phyloP scores from a whole-genome alignment of 768 basidiomycete species.

The Naganishia antarctica region DNA sequence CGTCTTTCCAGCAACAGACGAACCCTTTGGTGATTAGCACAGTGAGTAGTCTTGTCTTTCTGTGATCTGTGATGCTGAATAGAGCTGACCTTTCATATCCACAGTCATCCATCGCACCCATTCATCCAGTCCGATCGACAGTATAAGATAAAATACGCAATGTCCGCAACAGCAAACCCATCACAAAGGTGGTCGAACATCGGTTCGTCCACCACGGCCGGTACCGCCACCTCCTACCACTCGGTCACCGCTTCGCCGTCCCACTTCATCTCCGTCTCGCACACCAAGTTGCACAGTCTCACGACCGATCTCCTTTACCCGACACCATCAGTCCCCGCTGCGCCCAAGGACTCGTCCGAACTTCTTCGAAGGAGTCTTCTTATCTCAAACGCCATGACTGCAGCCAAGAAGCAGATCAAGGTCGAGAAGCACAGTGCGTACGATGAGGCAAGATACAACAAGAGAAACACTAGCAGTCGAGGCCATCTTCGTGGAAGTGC shows the following conservation, averaged over 20 bases:
- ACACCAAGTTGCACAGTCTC: constrained; percentile 2
- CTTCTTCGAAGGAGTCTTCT: constrained; percentile 11
- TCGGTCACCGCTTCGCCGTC: neutral
- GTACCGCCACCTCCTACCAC: neutral
- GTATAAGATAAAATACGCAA: neutral
- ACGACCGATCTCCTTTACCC: constrained; percentile 15
- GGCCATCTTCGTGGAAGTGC: constrained; percentile 15
- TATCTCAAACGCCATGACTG: constrained; percentile 15
- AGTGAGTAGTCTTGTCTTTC: neutral
- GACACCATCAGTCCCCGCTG: neutral
- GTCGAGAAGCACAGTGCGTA: neutral
- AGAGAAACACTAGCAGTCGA: constrained; percentile 17
- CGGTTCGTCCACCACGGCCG: neutral
- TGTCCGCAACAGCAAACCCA: neutral
- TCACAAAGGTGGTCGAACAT: constrained; percentile 14
- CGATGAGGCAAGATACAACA: constrained; percentile 13
- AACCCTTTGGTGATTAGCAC: constrained; percentile 17
- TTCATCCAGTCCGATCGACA: neutral
- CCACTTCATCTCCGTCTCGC: neutral
- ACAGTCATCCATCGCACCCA: neutral
- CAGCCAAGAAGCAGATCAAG: constrained; percentile 19
- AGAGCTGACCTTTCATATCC: neutral
- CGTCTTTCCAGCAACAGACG: constrained; percentile 10
- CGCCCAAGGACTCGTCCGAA: constrained; percentile 17
- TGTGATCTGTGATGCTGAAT: neutral